Evolutionary conservation across 352 stramenopile species (phyloP).

Genomic region (Elongisporangium senticosum): DNA sequence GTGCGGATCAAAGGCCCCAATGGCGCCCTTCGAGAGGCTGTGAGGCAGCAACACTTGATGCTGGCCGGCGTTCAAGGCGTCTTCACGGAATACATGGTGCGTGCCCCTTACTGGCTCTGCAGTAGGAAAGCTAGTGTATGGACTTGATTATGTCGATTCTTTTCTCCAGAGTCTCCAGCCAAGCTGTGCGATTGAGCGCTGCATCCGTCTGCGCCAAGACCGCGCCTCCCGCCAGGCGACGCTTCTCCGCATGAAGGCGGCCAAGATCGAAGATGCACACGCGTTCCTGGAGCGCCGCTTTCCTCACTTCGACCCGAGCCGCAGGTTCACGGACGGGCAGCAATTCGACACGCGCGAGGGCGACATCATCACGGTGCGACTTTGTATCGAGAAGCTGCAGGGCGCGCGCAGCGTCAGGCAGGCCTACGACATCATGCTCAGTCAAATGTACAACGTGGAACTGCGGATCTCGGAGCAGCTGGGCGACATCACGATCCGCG

Average conservation of each 20-base stretch:
- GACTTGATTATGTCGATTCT: slow-evolving; percentile 6
- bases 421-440: slow-evolving; percentile 32
- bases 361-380: slow-evolving; percentile 23
- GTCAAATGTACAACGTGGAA: slow-evolving; percentile 35
- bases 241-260: slow-evolving; percentile 16
- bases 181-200: slow-evolving; percentile 27
- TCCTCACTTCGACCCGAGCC: slow-evolving; percentile 18
- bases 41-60: slow-evolving; percentile 20
- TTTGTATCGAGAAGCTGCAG: slow-evolving; percentile 28
- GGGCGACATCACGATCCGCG: slow-evolving; percentile 36
- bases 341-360: slow-evolving; percentile 23
- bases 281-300: slow-evolving; percentile 24
- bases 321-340: slow-evolving; percentile 25
- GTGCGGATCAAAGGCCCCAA: slow-evolving; percentile 5
- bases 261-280: slow-evolving; percentile 14
- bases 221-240: slow-evolving; percentile 15
- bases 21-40: slow-evolving; percentile 20
- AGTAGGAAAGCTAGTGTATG: background rate
- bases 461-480: slow-evolving; percentile 40
- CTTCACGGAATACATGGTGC: slow-evolving; percentile 18
- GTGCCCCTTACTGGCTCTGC: background rate
- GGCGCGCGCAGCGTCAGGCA: slow-evolving; percentile 19
- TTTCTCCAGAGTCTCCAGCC: slow-evolving; percentile 18
- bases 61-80: slow-evolving; percentile 22
- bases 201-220: slow-evolving; percentile 21